Conservation (phyloP, 768 basidiomycete species). For the Naematelia encephala region DNA sequence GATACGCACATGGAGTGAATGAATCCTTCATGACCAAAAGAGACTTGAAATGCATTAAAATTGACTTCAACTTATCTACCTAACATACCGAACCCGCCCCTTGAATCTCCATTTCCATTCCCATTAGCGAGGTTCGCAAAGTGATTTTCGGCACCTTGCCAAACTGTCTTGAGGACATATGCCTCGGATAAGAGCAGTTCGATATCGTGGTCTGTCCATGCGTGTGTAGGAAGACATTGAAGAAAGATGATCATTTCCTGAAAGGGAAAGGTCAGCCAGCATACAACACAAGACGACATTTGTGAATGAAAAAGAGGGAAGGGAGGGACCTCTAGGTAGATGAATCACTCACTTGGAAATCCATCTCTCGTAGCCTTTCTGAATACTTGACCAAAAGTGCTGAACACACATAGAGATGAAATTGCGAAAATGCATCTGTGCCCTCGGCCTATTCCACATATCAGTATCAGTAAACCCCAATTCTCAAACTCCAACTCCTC, state of each 20-base stretch:
- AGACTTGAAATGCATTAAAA: not conserved
- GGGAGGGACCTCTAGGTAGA: not conserved
- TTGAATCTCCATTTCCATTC: too few species aligned
- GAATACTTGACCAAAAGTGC: conserved; percentile 96
- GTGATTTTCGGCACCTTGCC: conserved; percentile 52
- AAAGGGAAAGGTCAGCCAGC: too few species aligned
- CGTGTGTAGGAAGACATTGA: conserved; percentile 57
- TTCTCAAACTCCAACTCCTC: too few species aligned
- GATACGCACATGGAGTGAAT: conserved; percentile 3
- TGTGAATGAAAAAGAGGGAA: not conserved
- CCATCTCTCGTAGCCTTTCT: conserved; percentile 88
- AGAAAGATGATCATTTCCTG: conserved; percentile 99
- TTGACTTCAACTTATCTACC: conserved; percentile 16
- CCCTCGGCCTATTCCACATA: conserved; percentile 73
- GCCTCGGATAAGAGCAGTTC: conserved; percentile 94
- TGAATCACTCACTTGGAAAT: conserved; percentile 79
- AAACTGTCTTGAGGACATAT: conserved; percentile 61
- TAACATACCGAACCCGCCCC: conserved; percentile 42
- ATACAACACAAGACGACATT: too few species aligned
- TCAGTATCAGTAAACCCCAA: not conserved
- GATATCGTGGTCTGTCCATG: conserved; percentile 93
- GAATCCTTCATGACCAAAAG: not conserved
- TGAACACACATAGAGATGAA: conserved; percentile 96
- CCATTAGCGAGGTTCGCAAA: conserved; percentile 39
- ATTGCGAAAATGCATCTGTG: conserved; percentile 95